phyloP scores from a whole-genome alignment of 306 rosid species.

The Acacia acuminata region DNA sequence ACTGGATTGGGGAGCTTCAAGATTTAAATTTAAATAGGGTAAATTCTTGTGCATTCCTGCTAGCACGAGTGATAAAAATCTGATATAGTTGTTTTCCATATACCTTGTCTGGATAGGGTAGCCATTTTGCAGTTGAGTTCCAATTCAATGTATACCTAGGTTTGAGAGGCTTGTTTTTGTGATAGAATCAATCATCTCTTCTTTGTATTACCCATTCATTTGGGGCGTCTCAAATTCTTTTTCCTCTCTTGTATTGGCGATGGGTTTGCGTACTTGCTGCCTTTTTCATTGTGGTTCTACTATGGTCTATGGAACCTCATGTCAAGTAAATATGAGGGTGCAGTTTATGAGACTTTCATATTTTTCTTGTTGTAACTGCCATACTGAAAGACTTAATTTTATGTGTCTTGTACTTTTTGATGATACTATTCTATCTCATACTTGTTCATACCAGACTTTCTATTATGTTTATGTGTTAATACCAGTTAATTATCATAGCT shows the following conservation, averaged over 20 bases:
- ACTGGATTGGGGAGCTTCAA: not conserved
- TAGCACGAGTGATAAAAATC: not conserved
- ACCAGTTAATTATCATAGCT: too few species aligned
- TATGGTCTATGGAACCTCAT: not conserved
- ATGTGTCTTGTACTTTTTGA: not conserved
- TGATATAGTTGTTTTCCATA: not conserved
- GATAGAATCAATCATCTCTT: not conserved
- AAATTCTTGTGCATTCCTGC: not conserved
- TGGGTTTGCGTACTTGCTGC: slow-evolving; percentile 3
- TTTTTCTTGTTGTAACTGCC: not conserved
- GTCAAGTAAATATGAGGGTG: not conserved
- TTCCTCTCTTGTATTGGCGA: not conserved
- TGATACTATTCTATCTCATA: not conserved
- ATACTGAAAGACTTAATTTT: not conserved
- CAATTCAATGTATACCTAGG: not conserved
- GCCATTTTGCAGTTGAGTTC: slow-evolving; percentile 27
- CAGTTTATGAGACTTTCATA: not conserved
- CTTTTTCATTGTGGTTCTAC: not conserved
- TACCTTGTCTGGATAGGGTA: not conserved
- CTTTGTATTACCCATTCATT: not conserved
- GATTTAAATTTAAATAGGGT: too few species aligned
- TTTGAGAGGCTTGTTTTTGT: slow-evolving; percentile 9
- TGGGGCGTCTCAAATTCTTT: slow-evolving; percentile 5
- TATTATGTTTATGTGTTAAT: too few species aligned
- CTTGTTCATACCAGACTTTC: too few species aligned